phyloP scores from a whole-genome alignment of 768 basidiomycete species.

The Leccinellum luteum region DNA sequence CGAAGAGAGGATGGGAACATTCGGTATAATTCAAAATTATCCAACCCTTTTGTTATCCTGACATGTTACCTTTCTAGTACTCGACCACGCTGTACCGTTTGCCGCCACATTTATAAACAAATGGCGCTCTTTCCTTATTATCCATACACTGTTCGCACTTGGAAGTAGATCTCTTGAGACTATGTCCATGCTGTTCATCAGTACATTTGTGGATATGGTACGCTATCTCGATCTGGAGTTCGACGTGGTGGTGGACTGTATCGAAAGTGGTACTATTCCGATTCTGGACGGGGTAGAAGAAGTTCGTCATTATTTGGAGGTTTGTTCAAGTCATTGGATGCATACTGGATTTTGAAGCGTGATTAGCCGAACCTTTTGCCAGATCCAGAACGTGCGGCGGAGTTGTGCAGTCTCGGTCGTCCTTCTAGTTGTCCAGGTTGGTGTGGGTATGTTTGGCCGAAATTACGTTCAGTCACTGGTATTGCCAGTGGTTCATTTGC shows the following conservation, averaged over 20 bases:
- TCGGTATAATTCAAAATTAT: not conserved
- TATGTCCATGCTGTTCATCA: not conserved
- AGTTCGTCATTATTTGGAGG: conserved; percentile 2
- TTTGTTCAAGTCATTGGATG: not conserved
- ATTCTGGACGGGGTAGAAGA: not conserved
- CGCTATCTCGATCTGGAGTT: not conserved
- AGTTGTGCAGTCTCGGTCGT: conserved; percentile 12
- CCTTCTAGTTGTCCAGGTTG: not conserved
- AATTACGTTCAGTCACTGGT: no score
- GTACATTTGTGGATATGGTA: not conserved
- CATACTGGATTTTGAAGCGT: not conserved
- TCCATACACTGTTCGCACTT: not conserved
- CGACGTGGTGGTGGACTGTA: not conserved
- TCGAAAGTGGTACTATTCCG: not conserved
- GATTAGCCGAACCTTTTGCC: conserved; percentile 1
- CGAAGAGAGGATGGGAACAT: not conserved
- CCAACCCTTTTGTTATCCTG: not conserved
- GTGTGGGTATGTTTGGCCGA: no score
- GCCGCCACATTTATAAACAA: not conserved
- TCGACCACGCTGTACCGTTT: not conserved
- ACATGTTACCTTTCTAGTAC: not conserved
- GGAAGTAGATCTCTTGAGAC: not conserved
- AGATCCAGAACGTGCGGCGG: conserved; percentile 7
- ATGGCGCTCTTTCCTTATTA: not conserved
- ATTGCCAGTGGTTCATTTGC: no score